phyloP scores from a whole-genome alignment of 139 green algal species.

The Nannochloris sp. region DNA sequence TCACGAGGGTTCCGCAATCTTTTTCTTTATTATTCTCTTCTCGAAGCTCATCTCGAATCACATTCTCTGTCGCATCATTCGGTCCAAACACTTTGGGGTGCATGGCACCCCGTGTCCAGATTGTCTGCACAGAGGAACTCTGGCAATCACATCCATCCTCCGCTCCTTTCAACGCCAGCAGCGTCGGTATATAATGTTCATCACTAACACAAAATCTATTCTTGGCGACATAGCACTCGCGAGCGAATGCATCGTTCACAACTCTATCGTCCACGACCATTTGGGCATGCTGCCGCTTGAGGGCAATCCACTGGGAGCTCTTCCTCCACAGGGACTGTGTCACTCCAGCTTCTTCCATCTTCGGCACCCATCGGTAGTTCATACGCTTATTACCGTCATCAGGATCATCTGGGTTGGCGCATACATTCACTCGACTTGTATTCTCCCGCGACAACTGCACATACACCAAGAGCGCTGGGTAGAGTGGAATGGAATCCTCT shows the following conservation, averaged over 20 bases:
- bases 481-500: conserved; percentile 30
- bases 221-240: conserved; percentile 9
- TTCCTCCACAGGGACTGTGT: conserved; percentile 18
- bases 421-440: conserved; percentile 29
- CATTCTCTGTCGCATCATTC: not conserved
- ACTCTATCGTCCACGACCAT: conserved; percentile 12
- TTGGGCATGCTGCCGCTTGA: conserved; percentile 19
- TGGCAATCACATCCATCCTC: conserved; percentile 22
- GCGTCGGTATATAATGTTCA: conserved; percentile 37
- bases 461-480: conserved; percentile 21
- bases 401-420: conserved; percentile 1
- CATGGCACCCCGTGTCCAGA: not conserved
- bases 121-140: not conserved
- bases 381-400: not conserved
- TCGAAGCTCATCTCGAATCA: conserved; percentile 2
- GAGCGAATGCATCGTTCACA: conserved; percentile 13
- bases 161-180: conserved; percentile 17
- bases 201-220: conserved; percentile 17
- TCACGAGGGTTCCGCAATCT: not conserved
- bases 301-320: conserved; percentile 17
- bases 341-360: conserved; percentile 6
- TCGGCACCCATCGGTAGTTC: not conserved
- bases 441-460: conserved; percentile 21
- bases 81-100: not conserved
- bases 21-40: conserved; percentile 2